These are phyloP conservation scores for Epichloe festucae DNA, from an alignment of 2,329 filamentous ascomycete species.

Conservation along the genomic window DNA sequence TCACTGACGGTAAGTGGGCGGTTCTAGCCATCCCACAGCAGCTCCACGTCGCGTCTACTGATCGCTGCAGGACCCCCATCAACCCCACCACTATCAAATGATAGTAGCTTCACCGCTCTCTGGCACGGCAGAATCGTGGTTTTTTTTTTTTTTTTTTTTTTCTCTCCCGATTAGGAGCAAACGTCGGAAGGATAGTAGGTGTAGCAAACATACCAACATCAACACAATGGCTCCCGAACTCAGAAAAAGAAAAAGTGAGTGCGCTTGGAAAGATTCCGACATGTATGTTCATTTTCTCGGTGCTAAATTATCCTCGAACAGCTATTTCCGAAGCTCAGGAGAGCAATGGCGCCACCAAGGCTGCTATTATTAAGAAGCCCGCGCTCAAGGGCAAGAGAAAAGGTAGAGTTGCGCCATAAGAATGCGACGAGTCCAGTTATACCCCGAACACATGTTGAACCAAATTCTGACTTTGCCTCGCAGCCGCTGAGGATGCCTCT, in stretches of 20 bases:
- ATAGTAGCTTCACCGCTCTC: conserved; percentile 18
- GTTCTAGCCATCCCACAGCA: background rate
- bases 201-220: conserved; percentile 5
- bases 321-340: conserved; percentile 18
- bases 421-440: background rate
- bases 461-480: conserved; percentile 8
- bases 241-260: conserved; percentile 25
- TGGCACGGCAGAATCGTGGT: conserved; percentile 23
- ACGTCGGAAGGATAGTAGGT: background rate
- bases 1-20: background rate
- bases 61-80: background rate
- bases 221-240: conserved; percentile 33
- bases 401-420: conserved; percentile 11
- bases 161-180: conserved; percentile 1
- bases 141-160: conserved; percentile 19
- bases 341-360: conserved; percentile 13
- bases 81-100: background rate
- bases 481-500: conserved; percentile 20
- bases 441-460: background rate
- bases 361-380: conserved; percentile 18
- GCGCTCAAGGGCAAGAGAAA: conserved; percentile 23
- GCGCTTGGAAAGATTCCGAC: background rate
- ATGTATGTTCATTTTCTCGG: background rate
- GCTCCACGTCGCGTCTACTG: background rate
- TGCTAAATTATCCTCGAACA: conserved; percentile 10